These are phyloP conservation scores for Nothophoma quercina DNA, from an alignment of 2,329 filamentous ascomycete species.

Conservation along the genomic window DNA sequence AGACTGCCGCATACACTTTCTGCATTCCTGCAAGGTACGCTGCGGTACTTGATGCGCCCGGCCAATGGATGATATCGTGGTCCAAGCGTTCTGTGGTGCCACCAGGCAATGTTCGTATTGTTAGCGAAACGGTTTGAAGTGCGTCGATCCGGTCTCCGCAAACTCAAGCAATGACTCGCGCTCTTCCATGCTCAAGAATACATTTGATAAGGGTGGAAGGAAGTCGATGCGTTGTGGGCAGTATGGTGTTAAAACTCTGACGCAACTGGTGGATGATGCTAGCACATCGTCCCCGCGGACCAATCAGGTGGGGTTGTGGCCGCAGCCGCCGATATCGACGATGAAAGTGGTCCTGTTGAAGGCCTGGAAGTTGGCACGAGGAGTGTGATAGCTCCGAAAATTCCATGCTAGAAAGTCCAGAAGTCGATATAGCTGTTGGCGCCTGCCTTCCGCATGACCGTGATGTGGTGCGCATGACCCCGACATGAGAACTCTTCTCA, in stretches of 20 bases:
- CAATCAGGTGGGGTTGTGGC: constrained; percentile 6
- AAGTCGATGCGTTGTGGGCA: not conserved
- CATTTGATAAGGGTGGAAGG: not conserved
- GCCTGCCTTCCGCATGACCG: too few relatives aligned
- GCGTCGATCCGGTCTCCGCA: constrained; percentile 4
- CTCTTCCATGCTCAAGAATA: constrained; percentile 12
- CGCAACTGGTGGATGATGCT: constrained; percentile 14
- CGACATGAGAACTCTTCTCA: too few relatives aligned
- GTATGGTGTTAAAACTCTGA: constrained; percentile 12
- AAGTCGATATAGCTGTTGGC: too few relatives aligned
- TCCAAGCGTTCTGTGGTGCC: constrained; percentile 6
- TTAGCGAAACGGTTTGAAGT: constrained; percentile 16
- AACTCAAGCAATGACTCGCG: constrained; percentile 4
- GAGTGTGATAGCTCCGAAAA: not conserved
- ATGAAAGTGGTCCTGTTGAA: not conserved
- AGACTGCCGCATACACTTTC: constrained; percentile 9
- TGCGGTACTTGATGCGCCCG: not conserved
- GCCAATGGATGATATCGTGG: not conserved
- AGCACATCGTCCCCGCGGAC: not conserved
- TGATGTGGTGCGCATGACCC: too few relatives aligned
- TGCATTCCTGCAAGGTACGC: constrained; percentile 11
- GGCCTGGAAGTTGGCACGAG: not conserved
- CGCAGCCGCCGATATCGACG: constrained; percentile 6
- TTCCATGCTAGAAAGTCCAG: not conserved
- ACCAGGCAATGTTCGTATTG: not conserved